These are phyloP conservation scores for Monilinia polystroma DNA, from an alignment of 2,329 filamentous ascomycete genomes.

Conservation along the genomic window DNA sequence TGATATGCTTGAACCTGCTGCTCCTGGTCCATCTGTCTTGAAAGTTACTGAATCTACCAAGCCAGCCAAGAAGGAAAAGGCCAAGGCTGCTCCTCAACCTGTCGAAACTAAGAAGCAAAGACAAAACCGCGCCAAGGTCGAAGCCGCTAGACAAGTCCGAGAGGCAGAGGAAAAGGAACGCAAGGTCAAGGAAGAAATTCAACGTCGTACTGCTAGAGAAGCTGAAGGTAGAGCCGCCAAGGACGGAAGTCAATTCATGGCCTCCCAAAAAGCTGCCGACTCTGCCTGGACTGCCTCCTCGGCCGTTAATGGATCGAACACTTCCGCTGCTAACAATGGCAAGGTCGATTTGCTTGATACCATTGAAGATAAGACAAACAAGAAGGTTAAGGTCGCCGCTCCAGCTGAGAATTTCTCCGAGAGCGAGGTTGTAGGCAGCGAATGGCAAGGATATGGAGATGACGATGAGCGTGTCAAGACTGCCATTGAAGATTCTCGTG, in stretches of 20 bases:
- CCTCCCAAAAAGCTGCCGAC: slow-evolving; percentile 45
- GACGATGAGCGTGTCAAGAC: slow-evolving; percentile 63
- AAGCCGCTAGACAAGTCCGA: slow-evolving; percentile 71
- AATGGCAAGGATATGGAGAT: slow-evolving; percentile 42
- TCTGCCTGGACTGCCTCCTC: slow-evolving; percentile 47
- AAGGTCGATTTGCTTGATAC: slow-evolving; percentile 57
- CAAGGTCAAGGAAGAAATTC: slow-evolving; percentile 74
- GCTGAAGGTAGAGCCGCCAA: slow-evolving; percentile 80
- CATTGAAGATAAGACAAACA: slow-evolving; percentile 45
- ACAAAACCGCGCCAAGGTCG: slow-evolving; percentile 86
- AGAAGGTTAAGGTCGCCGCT: slow-evolving; percentile 37
- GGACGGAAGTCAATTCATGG: slow-evolving; percentile 67
- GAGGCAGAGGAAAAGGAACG: slow-evolving; percentile 78
- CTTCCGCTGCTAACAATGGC: slow-evolving; percentile 41
- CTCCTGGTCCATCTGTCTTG: slow-evolving; percentile 69
- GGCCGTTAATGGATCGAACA: slow-evolving; percentile 26
- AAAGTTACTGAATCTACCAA: slow-evolving; percentile 68
- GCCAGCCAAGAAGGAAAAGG: slow-evolving; percentile 61
- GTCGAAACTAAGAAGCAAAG: slow-evolving; percentile 92
- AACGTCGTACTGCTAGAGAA: slow-evolving; percentile 77
- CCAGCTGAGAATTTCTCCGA: slow-evolving; percentile 32
- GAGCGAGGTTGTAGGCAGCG: slow-evolving; percentile 29
- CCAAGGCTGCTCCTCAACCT: slow-evolving; percentile 56
- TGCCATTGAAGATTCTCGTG: slow-evolving; percentile 51
- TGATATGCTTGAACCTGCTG: slow-evolving; percentile 83